These are phyloP conservation scores for Clohesyomyces aquaticus DNA, from an alignment of 495 filamentous ascomycete genomes.

Conservation along the genomic window DNA sequence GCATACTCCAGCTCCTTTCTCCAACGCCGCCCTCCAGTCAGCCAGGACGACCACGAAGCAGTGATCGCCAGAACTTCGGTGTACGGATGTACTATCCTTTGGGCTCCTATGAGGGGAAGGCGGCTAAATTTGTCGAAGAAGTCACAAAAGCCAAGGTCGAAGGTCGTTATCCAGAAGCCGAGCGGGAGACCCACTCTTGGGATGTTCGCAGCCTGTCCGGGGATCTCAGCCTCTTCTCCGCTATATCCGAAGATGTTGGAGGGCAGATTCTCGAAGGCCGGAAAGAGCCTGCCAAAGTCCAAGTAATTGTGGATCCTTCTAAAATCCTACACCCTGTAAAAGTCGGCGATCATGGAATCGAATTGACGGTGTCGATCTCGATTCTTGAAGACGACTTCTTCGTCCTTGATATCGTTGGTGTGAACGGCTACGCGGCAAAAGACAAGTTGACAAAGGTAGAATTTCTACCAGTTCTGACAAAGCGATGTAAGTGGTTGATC, in stretches of 20 bases:
- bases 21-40: conserved; percentile 31
- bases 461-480: conserved; percentile 69
- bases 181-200: conserved; percentile 81
- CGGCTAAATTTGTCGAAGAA: conserved; percentile 78
- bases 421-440: conserved; percentile 64
- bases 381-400: conserved; percentile 50
- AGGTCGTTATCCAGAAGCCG: conserved; percentile 74
- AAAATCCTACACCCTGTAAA: conserved; percentile 60
- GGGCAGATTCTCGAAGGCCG: conserved; percentile 57
- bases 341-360: conserved; percentile 70
- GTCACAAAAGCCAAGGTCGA: conserved; percentile 84
- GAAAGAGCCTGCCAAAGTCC: conserved; percentile 60
- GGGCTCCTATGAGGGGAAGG: conserved; percentile 79
- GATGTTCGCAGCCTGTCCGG: conserved; percentile 67
- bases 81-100: conserved; percentile 67
- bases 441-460: conserved; percentile 71
- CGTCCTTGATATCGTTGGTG: conserved; percentile 61
- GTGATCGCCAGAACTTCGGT: conserved; percentile 27
- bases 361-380: conserved; percentile 61
- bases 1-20: conserved; percentile 68
- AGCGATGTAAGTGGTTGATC: conserved; percentile 52
- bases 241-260: conserved; percentile 72
- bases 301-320: conserved; percentile 64
- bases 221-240: conserved; percentile 68
- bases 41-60: conserved; percentile 30